A percentile compares a stretch with the other conserved stretches of the same genome.
phyloP scores from a whole-genome alignment of 441 rosid genomes.

The Bocquillonia castaneifolia region DNA sequence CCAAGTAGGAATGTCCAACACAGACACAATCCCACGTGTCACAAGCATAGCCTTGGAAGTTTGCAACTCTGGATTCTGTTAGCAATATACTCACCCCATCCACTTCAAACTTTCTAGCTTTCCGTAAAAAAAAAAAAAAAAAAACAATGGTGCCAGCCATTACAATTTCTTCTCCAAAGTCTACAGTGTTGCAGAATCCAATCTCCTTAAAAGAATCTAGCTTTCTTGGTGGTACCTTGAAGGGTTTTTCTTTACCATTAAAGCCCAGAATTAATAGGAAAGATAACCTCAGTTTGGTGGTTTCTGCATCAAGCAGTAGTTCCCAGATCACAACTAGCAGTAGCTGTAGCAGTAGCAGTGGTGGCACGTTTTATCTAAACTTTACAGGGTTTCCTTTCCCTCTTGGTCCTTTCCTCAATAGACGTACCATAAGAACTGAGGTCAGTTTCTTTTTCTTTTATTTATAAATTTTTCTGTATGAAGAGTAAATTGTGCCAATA shows the following conservation, averaged over 20 bases:
- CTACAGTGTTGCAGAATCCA: slow-evolving; percentile 41
- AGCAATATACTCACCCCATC: neutral
- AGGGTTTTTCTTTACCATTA: slow-evolving; percentile 31
- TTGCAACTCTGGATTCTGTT: neutral
- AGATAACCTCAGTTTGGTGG: slow-evolving; percentile 37
- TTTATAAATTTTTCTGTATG: too few species aligned
- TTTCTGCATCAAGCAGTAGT: slow-evolving; percentile 45
- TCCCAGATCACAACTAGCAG: slow-evolving; percentile 25
- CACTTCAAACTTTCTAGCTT: neutral
- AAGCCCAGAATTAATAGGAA: slow-evolving; percentile 38
- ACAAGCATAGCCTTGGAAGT: slow-evolving; percentile 33
- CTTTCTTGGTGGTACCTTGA: slow-evolving; percentile 46
- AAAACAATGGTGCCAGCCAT: slow-evolving; percentile 49
- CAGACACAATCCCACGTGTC: slow-evolving; percentile 44
- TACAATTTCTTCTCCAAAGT: slow-evolving; percentile 51
- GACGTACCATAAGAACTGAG: slow-evolving; percentile 85
- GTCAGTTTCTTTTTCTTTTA: slow-evolving; percentile 33
- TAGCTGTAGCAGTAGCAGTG: slow-evolving; percentile 21
- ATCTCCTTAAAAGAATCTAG: slow-evolving; percentile 31
- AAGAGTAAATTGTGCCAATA: too few species aligned
- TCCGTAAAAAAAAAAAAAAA: neutral
- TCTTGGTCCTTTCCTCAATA: slow-evolving; percentile 91
- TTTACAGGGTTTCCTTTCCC: slow-evolving; percentile 96
- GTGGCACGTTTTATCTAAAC: slow-evolving; percentile 70
- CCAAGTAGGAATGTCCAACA: slow-evolving; percentile 33